These are phyloP conservation scores for Penicillium robsamsonii DNA, from an alignment of 495 filamentous ascomycete genomes.

Conservation along the genomic window DNA sequence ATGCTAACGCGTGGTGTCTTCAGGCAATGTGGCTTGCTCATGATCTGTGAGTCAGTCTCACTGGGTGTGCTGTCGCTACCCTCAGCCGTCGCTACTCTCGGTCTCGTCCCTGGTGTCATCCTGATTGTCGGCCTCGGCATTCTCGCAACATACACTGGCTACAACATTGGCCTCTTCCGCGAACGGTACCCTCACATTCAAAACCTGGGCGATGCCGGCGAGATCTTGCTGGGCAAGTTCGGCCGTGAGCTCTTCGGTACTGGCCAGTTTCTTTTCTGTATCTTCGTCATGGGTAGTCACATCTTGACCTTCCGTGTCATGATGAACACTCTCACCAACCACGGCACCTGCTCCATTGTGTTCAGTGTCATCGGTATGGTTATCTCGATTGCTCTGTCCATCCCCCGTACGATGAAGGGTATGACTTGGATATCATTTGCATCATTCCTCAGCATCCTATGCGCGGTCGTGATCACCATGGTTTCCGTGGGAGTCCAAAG, in stretches of 20 bases:
- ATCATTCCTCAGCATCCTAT: constrained; percentile 43
- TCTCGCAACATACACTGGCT: constrained; percentile 73
- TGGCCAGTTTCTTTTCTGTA: constrained; percentile 66
- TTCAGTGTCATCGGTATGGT: constrained; percentile 64
- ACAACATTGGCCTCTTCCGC: constrained; percentile 73
- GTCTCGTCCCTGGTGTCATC: constrained; percentile 58
- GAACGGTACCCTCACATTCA: constrained; percentile 62
- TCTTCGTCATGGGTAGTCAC: constrained; percentile 78
- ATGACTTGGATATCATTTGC: constrained; percentile 61
- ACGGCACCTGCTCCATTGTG: constrained; percentile 66
- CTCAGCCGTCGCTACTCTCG: constrained; percentile 58
- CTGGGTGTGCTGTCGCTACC: constrained; percentile 68
- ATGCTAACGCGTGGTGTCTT: constrained; percentile 1
- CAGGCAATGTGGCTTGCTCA: constrained; percentile 47
- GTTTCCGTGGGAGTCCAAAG: constrained; percentile 60
- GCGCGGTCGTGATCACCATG: constrained; percentile 65
- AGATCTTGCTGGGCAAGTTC: constrained; percentile 33
- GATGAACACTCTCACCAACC: constrained; percentile 62
- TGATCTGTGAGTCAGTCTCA: constrained; percentile 70
- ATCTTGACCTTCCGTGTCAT: constrained; percentile 70
- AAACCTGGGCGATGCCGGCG: constrained; percentile 65
- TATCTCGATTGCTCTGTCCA: constrained; percentile 58
- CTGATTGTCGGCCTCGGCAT: constrained; percentile 65
- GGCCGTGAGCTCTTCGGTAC: constrained; percentile 65
- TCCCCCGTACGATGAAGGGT: constrained; percentile 62